Percentiles rank a stretch among this genome's conserved stretches.
Evolutionary conservation across 139 green algal species (phyloP).

Genomic region (Tetraselmis striata): DNA sequence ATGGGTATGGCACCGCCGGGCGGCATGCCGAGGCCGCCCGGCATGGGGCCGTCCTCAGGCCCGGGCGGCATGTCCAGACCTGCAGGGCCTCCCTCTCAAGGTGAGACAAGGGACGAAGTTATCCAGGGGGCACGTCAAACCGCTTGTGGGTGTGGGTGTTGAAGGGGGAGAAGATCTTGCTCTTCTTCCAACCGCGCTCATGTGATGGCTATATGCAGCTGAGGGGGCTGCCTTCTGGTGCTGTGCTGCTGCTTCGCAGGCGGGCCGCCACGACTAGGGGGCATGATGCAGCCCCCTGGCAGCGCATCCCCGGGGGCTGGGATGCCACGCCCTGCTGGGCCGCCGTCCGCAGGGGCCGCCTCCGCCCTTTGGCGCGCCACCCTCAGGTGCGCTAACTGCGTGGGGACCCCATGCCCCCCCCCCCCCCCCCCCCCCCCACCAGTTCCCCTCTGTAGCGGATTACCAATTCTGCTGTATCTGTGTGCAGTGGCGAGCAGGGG

Average conservation of each 20-base stretch:
- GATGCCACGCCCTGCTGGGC: neutral
- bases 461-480: neutral
- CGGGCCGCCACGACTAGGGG: neutral
- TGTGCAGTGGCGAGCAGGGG: neutral
- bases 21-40: neutral
- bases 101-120: neutral
- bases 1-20: neutral
- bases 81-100: neutral
- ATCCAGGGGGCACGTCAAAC: neutral
- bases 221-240: neutral
- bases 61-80: neutral
- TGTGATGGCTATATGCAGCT: too few relatives aligned
- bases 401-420: neutral
- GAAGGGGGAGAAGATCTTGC: neutral
- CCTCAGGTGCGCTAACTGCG: neutral
- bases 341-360: too few relatives aligned
- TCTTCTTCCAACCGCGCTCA: neutral
- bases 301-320: neutral
- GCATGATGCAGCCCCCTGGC: neutral
- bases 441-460: neutral
- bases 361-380: too few relatives aligned
- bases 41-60: neutral
- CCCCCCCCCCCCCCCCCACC: too few relatives aligned
- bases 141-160: neutral
- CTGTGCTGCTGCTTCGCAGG: neutral